Conservation (phyloP, 192 early-diverging fungal species). For the Coemansia sp. region DNA sequence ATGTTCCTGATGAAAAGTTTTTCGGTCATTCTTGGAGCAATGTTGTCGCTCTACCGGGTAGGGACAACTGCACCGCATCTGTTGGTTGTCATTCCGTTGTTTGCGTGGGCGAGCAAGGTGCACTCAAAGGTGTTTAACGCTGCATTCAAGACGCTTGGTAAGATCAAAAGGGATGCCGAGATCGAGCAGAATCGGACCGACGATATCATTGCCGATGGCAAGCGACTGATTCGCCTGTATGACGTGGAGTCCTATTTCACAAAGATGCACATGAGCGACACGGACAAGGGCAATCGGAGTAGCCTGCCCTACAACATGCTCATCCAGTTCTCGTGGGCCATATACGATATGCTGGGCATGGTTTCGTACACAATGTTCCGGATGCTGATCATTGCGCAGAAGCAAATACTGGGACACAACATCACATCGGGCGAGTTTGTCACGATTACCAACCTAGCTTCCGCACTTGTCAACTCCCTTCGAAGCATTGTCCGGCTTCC, state of each 20-base stretch:
- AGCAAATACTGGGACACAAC: constrained; percentile 6
- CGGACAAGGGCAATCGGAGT: constrained; percentile 62
- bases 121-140: constrained; percentile 6
- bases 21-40: constrained; percentile 1
- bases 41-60: constrained; percentile 20
- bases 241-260: constrained; percentile 60
- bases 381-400: constrained; percentile 24
- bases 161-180: background rate
- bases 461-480: constrained; percentile 6
- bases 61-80: constrained; percentile 23
- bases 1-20: constrained; percentile 18
- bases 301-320: constrained; percentile 60
- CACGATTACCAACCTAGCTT: constrained; percentile 8
- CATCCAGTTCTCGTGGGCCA: constrained; percentile 55
- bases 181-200: constrained; percentile 8
- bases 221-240: constrained; percentile 69
- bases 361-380: constrained; percentile 27
- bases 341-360: constrained; percentile 54
- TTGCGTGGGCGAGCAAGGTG: constrained; percentile 7
- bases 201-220: constrained; percentile 55
- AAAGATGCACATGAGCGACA: constrained; percentile 50
- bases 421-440: constrained; percentile 22
- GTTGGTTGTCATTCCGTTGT: constrained; percentile 16
- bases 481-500: constrained; percentile 11
- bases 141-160: background rate